phyloP scores from a whole-genome alignment of 1,284 basidiomycete genomes.

The Cryptococcus wingfieldii region DNA sequence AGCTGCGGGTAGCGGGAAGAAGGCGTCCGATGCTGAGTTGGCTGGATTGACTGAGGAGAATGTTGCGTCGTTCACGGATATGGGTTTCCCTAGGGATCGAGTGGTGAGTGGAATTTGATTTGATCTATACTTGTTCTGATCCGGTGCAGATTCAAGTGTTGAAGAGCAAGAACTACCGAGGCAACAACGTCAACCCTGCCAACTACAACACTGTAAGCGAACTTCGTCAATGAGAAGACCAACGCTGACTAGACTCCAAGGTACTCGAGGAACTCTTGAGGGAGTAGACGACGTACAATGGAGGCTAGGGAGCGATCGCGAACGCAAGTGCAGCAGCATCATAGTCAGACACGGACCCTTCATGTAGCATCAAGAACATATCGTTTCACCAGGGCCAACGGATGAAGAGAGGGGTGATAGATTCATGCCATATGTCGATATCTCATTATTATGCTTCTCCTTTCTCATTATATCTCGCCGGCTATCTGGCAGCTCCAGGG shows the following conservation, averaged over 20 bases:
- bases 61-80: constrained; percentile 51
- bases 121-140: not conserved
- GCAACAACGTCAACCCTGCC: constrained; percentile 38
- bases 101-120: constrained; percentile 34
- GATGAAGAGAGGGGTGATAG: not conserved
- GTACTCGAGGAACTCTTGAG: constrained; percentile 47
- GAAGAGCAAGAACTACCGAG: constrained; percentile 85
- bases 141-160: constrained; percentile 70
- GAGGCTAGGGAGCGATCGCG: not conserved
- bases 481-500: not conserved
- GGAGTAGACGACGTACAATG: constrained; percentile 8
- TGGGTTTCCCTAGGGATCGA: constrained; percentile 50
- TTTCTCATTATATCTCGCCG: not conserved
- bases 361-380: too few relatives aligned
- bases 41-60: constrained; percentile 52
- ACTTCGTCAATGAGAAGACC: constrained; percentile 7
- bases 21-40: constrained; percentile 42
- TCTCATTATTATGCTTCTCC: not conserved
- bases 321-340: too few relatives aligned
- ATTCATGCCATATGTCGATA: not conserved
- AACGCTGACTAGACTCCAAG: constrained; percentile 11
- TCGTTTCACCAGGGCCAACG: too few relatives aligned
- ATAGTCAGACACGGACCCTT: too few relatives aligned
- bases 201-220: constrained; percentile 45
- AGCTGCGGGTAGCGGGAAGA: constrained; percentile 16